These are phyloP conservation scores for Colletotrichum sp. DNA, from an alignment of 2,329 filamentous ascomycete genomes.

Conservation along the genomic window DNA sequence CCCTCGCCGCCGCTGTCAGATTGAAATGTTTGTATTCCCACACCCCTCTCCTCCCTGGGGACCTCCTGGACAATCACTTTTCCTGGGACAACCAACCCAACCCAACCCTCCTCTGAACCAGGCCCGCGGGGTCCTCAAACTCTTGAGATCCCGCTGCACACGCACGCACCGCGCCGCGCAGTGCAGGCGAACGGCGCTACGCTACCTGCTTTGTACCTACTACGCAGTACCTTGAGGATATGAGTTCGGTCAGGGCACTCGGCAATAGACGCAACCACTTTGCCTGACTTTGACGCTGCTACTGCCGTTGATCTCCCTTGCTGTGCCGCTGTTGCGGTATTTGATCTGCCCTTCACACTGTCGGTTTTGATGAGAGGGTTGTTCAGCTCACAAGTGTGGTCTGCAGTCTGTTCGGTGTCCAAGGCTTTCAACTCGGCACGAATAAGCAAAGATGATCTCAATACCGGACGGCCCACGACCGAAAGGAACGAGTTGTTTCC, in stretches of 20 bases:
- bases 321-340: not conserved
- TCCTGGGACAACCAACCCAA: not conserved
- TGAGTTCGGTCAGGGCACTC: not conserved
- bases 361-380: not conserved
- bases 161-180: not conserved
- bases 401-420: not conserved
- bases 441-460: not conserved
- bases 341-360: not conserved
- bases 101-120: not conserved
- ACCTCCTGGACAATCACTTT: not conserved
- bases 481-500: not conserved
- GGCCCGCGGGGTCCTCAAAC: not conserved
- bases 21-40: not conserved
- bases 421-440: not conserved
- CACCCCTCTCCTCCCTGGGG: not conserved
- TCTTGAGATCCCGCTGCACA: not conserved
- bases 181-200: not conserved
- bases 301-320: not conserved
- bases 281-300: not conserved
- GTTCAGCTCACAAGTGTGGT: not conserved
- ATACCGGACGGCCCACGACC: not conserved
- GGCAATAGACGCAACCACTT: not conserved
- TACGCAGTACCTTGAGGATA: too few relatives aligned
- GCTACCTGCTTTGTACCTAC: not conserved
- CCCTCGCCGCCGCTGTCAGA: not conserved